These are phyloP conservation scores for Daldinia childiae DNA, from an alignment of 495 filamentous ascomycete species.

Conservation along the genomic window DNA sequence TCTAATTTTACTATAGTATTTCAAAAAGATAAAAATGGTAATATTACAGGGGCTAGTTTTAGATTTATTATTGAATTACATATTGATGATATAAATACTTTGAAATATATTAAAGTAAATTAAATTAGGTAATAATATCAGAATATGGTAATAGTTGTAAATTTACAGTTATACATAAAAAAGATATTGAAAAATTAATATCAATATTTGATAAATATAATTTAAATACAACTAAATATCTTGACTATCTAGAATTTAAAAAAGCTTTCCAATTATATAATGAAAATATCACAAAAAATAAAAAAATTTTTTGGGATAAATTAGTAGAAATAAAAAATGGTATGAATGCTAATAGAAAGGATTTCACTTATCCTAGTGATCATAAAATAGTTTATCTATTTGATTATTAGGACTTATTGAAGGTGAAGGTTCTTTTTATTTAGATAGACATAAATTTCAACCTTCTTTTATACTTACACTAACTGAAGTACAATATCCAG, in stretches of 20 bases:
- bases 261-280: not conserved
- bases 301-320: not conserved
- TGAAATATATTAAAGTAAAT: constrained; percentile 3
- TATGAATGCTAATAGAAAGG: not conserved
- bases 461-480: not conserved
- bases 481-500: not conserved
- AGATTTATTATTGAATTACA: constrained; percentile 3
- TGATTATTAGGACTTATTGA: constrained; percentile 2
- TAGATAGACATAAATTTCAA: constrained; percentile 2
- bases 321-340: not conserved
- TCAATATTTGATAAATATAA: constrained; percentile 4
- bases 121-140: not conserved
- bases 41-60: constrained; percentile 2
- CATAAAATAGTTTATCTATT: not conserved
- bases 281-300: not conserved
- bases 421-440: not conserved
- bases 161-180: constrained; percentile 1
- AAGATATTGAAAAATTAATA: constrained; percentile 1
- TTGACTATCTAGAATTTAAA: constrained; percentile 2
- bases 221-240: constrained; percentile 2
- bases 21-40: not conserved
- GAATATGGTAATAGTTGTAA: constrained; percentile 2
- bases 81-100: constrained; percentile 6
- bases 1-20: constrained; percentile 4
- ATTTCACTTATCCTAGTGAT: not conserved